Conservation (phyloP, 352 stramenopile species). For the Pythium sukuiense region DNA sequence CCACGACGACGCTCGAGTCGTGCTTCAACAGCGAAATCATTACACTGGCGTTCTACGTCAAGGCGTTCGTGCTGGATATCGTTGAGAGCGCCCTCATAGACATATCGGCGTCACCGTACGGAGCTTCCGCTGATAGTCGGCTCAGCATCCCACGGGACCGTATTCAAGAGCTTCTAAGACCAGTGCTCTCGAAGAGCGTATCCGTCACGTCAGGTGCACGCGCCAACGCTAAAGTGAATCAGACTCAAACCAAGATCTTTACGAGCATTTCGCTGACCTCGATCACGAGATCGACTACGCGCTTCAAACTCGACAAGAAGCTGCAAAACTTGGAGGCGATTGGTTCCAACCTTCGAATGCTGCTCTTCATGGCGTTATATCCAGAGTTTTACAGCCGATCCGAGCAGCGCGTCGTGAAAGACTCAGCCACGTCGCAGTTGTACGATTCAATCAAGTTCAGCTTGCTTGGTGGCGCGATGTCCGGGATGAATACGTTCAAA, state of each 20-base stretch:
- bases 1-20: constrained; percentile 33
- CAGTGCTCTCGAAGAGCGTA: constrained; percentile 14
- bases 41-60: constrained; percentile 28
- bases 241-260: constrained; percentile 17
- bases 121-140: not conserved
- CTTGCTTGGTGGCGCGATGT: constrained; percentile 30
- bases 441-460: constrained; percentile 30
- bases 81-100: constrained; percentile 26
- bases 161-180: constrained; percentile 19
- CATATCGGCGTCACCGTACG: constrained; percentile 5
- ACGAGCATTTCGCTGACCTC: constrained; percentile 17
- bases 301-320: constrained; percentile 33
- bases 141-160: constrained; percentile 9
- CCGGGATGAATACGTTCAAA: constrained; percentile 39
- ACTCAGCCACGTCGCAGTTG: not conserved
- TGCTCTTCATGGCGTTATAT: constrained; percentile 33
- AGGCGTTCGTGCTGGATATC: constrained; percentile 32
- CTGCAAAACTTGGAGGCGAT: constrained; percentile 21
- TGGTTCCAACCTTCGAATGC: constrained; percentile 31
- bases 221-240: not conserved
- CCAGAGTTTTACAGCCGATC: constrained; percentile 39
- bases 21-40: constrained; percentile 29
- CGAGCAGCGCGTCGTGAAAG: constrained; percentile 5
- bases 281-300: constrained; percentile 13
- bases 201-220: constrained; percentile 28